Percentiles rank a stretch among this genome's conserved stretches.
These are phyloP conservation scores for Grifola frondosa DNA, from an alignment of 1,284 basidiomycete species.

Conservation along the genomic window DNA sequence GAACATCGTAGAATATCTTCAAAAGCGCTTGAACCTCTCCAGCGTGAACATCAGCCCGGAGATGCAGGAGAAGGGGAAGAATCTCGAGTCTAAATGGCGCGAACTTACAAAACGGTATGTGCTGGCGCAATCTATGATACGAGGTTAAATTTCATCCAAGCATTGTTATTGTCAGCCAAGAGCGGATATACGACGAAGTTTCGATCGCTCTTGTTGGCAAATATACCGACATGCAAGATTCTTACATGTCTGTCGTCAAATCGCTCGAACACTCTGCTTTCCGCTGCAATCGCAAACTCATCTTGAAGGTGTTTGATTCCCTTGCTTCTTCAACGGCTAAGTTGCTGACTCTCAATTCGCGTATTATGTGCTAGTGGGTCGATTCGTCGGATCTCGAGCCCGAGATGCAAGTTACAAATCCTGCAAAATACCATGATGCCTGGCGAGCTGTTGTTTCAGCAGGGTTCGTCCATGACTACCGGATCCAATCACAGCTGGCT, in stretches of 20 bases:
- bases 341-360: too few species aligned
- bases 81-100: slow-evolving; percentile 76
- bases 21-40: slow-evolving; percentile 77
- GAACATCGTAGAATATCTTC: slow-evolving; percentile 86
- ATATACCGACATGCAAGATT: slow-evolving; percentile 96
- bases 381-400: slow-evolving; percentile 94
- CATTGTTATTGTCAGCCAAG: slow-evolving; percentile 59
- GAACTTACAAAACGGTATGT: slow-evolving; percentile 75
- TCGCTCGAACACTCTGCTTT: slow-evolving; percentile 96
- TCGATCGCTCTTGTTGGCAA: slow-evolving; percentile 95
- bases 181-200: slow-evolving; percentile 90
- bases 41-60: slow-evolving; percentile 54
- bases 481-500: slow-evolving; percentile 4
- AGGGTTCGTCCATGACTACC: slow-evolving; percentile 49
- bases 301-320: slow-evolving; percentile 60
- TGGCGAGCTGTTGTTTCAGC: slow-evolving; percentile 94
- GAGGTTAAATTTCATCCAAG: too few species aligned
- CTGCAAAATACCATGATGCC: slow-evolving; percentile 93
- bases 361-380: slow-evolving; percentile 75
- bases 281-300: slow-evolving; percentile 83
- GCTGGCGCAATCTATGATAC: slow-evolving; percentile 1
- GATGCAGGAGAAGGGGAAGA: slow-evolving; percentile 64
- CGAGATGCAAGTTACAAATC: slow-evolving; percentile 73
- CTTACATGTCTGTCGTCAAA: slow-evolving; percentile 98
- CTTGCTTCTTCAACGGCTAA: slow-evolving; percentile 6